phyloP scores from a whole-genome alignment of 768 basidiomycete genomes.

The Leucocoprinus birnbaumii region DNA sequence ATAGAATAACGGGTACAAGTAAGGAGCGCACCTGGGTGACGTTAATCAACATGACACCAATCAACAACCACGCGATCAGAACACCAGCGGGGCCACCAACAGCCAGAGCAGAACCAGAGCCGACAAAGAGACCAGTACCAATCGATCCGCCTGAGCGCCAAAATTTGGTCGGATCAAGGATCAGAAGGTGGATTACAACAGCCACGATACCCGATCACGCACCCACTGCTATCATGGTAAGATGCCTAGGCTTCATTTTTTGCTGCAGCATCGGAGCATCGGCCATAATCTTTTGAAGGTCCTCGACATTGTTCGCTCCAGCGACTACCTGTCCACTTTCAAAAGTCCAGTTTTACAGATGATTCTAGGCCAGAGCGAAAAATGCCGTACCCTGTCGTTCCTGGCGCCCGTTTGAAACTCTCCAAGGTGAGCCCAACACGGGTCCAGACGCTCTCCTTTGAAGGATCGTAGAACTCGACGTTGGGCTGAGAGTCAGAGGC shows the following conservation, averaged over 20 bases:
- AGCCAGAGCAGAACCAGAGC: slow-evolving; percentile 37
- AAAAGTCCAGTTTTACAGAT: neutral
- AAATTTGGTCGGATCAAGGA: neutral
- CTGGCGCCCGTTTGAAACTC: slow-evolving; percentile 46
- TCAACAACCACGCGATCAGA: slow-evolving; percentile 42
- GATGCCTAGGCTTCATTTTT: slow-evolving; percentile 45
- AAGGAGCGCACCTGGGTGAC: slow-evolving; percentile 34
- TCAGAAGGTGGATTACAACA: neutral
- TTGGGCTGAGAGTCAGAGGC: slow-evolving; percentile 21
- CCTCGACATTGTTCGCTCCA: slow-evolving; percentile 30
- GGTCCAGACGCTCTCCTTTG: slow-evolving; percentile 43
- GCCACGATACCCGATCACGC: slow-evolving; percentile 11
- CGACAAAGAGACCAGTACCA: slow-evolving; percentile 47
- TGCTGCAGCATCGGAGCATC: slow-evolving; percentile 45
- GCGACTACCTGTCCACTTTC: slow-evolving; percentile 35
- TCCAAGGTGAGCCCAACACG: slow-evolving; percentile 39
- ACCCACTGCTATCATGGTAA: slow-evolving; percentile 49
- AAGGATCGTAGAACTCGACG: slow-evolving; percentile 43
- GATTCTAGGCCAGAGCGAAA: neutral
- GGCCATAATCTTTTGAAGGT: slow-evolving; percentile 32
- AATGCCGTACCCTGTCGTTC: slow-evolving; percentile 37
- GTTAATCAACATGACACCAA: slow-evolving; percentile 46
- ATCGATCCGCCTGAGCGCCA: slow-evolving; percentile 36
- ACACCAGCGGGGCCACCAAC: slow-evolving; percentile 41
- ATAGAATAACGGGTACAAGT: no score